Percentiles rank a stretch among this genome's conserved stretches.
Evolutionary conservation across 2,329 filamentous ascomycete genomes (phyloP).

Genomic region (Trichophyton verrucosum): DNA sequence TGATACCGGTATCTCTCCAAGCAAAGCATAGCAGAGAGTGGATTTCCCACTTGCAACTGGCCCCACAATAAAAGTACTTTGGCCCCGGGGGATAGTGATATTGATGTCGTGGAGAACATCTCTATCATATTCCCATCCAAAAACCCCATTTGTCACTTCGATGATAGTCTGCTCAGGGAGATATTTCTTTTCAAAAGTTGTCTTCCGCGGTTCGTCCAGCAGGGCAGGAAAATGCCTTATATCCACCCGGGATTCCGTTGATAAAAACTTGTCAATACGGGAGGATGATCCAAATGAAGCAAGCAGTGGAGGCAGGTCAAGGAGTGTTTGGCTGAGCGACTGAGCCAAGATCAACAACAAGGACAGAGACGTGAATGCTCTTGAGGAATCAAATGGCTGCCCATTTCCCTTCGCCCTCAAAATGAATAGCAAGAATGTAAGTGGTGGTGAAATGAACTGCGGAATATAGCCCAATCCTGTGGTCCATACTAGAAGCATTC

Average conservation of each 20-base stretch:
- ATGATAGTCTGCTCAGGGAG: neutral
- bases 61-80: conserved; percentile 38
- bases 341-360: conserved; percentile 37
- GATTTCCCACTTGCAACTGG: conserved; percentile 43
- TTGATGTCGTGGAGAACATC: conserved; percentile 32
- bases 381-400: conserved; percentile 28
- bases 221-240: conserved; percentile 11
- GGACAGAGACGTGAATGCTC: conserved; percentile 36
- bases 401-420: conserved; percentile 27
- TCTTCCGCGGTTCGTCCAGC: neutral
- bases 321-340: conserved; percentile 35
- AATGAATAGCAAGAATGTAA: conserved; percentile 36
- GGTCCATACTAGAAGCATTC: conserved; percentile 30
- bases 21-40: conserved; percentile 35
- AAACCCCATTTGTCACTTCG: conserved; percentile 22
- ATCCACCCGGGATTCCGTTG: conserved; percentile 22
- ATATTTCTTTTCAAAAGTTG: neutral
- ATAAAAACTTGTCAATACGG: conserved; percentile 37
- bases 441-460: conserved; percentile 33
- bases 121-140: conserved; percentile 37
- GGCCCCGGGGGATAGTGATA: conserved; percentile 30
- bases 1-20: conserved; percentile 32
- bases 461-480: conserved; percentile 30
- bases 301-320: conserved; percentile 34
- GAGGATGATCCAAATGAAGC: conserved; percentile 35